Conservation (phyloP, 495 filamentous ascomycete genomes). For the Penicillium odoratum region DNA sequence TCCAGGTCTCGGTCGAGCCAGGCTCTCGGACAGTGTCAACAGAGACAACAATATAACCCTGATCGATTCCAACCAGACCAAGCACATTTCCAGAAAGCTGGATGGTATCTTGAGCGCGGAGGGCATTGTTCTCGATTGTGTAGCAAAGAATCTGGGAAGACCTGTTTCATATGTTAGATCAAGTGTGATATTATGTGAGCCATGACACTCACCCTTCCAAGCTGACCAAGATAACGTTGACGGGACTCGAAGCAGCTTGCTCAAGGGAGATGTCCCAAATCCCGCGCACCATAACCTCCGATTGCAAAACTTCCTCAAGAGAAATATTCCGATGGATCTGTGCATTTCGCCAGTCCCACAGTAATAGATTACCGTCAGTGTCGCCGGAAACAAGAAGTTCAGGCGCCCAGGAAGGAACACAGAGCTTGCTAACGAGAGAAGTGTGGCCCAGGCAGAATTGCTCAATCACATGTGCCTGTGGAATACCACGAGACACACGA, state of each 20-base stretch:
- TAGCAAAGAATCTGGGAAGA: slow-evolving; percentile 63
- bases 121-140: slow-evolving; percentile 40
- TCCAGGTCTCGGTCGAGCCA: slow-evolving; percentile 41
- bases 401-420: slow-evolving; percentile 54
- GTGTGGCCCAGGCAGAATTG: slow-evolving; percentile 83
- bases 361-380: slow-evolving; percentile 71
- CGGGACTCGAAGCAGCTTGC: slow-evolving; percentile 7
- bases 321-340: slow-evolving; percentile 51
- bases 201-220: slow-evolving; percentile 62
- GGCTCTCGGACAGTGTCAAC: slow-evolving; percentile 53
- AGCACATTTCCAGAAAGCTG: slow-evolving; percentile 61
- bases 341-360: slow-evolving; percentile 78
- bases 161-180: slow-evolving; percentile 38
- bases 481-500: slow-evolving; percentile 78
- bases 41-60: slow-evolving; percentile 51
- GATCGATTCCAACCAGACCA: slow-evolving; percentile 44
- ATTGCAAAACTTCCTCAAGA: slow-evolving; percentile 23
- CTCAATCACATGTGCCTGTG: slow-evolving; percentile 87
- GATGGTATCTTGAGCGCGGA: slow-evolving; percentile 50
- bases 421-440: slow-evolving; percentile 76
- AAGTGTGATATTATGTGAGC: not conserved
- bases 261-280: slow-evolving; percentile 37
- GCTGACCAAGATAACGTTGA: slow-evolving; percentile 54
- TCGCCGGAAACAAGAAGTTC: slow-evolving; percentile 78
- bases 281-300: slow-evolving; percentile 33